Evolutionary conservation across 192 early-diverging fungal genomes (phyloP), one percentile per base, ranked within the genome.

Genomic region (Diversispora epigaea): DNA sequence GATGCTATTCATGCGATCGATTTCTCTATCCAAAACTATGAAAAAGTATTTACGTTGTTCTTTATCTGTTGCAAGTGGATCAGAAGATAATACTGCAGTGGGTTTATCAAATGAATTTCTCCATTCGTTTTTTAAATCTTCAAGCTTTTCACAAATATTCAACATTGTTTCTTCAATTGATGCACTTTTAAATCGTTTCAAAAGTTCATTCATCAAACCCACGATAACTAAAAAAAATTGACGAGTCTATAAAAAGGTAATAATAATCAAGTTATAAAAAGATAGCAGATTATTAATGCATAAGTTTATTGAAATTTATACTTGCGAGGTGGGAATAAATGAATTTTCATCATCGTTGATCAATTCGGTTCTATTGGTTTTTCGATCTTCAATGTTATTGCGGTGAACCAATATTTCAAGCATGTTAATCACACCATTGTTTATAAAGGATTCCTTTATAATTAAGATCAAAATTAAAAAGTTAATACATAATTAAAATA

Each of bases 181-280:
- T 4, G 81, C 79, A 15, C 82, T 77, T 19, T 57, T 63, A 4
- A 78, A 73, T 11, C 81, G 77, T 6, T 49, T 77, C n/a, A 82
- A 52, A 7, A 82, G 11, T 45, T 82, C 75, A 76, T 80, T 80
- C 4, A 80, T 50, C 0, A 84, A 56, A 2, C 81, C 73, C 0
- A 76, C 77, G 47, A 84, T 76, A 14, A 75, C 73, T 4, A 84
- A 55, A 9, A 84, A 58, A 3, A 79, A 77, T 25, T 72, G 66
- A 6, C 65, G 9, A 67, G 3, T 10, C 65, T 67, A 67, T 67
- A 67, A 47, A 14, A 32, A 32, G 12, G 25, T 32, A 6, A 67
- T n/a, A 22, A 0, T 32, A n/a, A n/a, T n/a, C 2, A 32, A 47
- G 22, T 12, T n/a, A 17, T 49, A 47, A 49, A n/a, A 22, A 10